Evolutionary conservation across 2,329 filamentous ascomycete species (phyloP), one percentile per base, ranked within the genome.

Genomic region (Colletotrichum orchidophilum): DNA sequence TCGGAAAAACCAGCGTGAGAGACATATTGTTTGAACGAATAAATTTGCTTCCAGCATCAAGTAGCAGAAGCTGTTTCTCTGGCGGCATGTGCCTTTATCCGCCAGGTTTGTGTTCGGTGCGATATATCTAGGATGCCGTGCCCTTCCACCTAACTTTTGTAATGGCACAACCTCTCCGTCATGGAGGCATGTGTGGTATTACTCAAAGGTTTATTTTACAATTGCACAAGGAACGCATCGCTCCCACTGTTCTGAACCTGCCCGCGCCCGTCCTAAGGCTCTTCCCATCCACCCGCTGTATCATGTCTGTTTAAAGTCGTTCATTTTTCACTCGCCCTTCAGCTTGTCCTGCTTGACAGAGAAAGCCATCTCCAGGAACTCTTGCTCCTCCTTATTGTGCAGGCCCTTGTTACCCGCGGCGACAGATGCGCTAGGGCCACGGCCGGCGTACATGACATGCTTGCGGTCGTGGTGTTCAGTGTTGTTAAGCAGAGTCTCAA

Each of bases 401-500:
- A 88, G 90, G 54, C 88, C 85, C 91, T 99, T 99, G 80, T 96
- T 85, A 82, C 96, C 96, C 65, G 96, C 97, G 46, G 96, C 96
- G 29, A 98, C 96, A 74, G 93, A 96, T 18, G 96, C 96, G 79
- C 94, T 97, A 46, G 96, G 96, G 84, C 95, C 92, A 77, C 96
- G 93, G 76, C 96, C 96, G 71, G 96, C 96, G 83, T 98, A 99
- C 91, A 98, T 94, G 80, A 98, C 95, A 84, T 97, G 94, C 85
- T 97, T 95, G 80, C 93, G 91, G 84, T 97, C 92, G 86, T 98
- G 96, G 85, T 97, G 88, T 85, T 97, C 85, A 0, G 96, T 98
- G 81, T 97, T 83, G 86, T 98, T 98, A 75, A 99, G 88, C 75
- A 99, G 85, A 9, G 96, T 99, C 90, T 99, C 96, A 74, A 99